Conservation (phyloP, 2,329 filamentous ascomycete genomes). For the Aspergillus fumigatus region DNA sequence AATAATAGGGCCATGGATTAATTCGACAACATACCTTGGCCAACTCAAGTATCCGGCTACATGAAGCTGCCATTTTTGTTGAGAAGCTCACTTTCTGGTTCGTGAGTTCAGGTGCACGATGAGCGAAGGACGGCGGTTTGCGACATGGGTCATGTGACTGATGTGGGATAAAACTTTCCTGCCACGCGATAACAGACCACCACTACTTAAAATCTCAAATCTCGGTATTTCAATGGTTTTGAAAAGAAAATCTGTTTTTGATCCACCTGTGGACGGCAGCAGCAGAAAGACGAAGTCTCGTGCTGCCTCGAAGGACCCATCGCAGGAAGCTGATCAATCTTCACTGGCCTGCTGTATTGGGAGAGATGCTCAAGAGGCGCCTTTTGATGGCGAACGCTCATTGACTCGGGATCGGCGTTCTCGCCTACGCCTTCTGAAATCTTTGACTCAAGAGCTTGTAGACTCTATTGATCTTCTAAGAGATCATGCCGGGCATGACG, state of each 20-base stretch:
- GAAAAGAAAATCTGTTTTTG: conserved; percentile 21
- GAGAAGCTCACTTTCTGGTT: too few species aligned
- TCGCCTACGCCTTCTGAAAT: conserved; percentile 16
- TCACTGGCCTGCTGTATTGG: background rate
- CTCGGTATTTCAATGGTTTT: conserved; percentile 16
- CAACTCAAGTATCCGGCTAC: conserved; percentile 59
- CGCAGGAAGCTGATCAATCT: background rate
- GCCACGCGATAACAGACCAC: background rate
- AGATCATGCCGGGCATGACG: conserved; percentile 11
- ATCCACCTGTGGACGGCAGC: background rate
- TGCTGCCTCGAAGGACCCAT: background rate
- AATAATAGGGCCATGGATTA: background rate
- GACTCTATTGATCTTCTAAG: conserved; percentile 11
- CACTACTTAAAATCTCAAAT: too few species aligned
- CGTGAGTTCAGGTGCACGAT: too few species aligned
- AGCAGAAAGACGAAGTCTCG: conserved; percentile 14
- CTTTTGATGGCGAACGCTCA: background rate
- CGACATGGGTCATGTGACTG: background rate
- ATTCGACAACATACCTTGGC: conserved; percentile 60
- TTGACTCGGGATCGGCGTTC: background rate
- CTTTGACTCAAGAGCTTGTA: conserved; percentile 19
- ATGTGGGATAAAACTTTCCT: background rate
- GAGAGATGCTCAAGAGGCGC: background rate
- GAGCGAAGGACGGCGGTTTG: too few species aligned
- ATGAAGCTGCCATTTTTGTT: conserved; percentile 47